Evolutionary conservation across 1,284 basidiomycete species (phyloP).

Genomic region (Boletus smithii): DNA sequence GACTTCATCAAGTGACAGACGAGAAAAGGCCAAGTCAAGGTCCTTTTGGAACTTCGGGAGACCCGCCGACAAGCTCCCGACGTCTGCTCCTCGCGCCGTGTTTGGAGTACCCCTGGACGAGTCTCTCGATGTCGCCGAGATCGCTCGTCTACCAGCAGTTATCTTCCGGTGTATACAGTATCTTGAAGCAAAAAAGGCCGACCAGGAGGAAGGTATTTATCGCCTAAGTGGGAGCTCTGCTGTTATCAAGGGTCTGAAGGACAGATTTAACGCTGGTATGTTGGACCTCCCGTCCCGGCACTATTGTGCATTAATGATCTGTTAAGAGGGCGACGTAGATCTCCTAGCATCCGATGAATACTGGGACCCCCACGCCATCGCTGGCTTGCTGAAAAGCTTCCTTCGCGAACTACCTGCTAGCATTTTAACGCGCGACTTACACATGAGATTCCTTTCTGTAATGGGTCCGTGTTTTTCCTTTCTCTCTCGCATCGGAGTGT

Average conservation of each 20-base stretch:
- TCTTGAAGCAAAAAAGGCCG: constrained; percentile 85
- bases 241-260: constrained; percentile 91
- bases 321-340: constrained; percentile 85
- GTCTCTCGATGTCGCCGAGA: constrained; percentile 83
- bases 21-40: constrained; percentile 86
- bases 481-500: constrained; percentile 1
- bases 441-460: constrained; percentile 83
- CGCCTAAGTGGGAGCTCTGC: constrained; percentile 89
- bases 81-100: constrained; percentile 65
- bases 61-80: constrained; percentile 43
- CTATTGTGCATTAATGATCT: constrained; percentile 12
- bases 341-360: constrained; percentile 82
- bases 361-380: constrained; percentile 94
- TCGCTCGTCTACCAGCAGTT: constrained; percentile 89
- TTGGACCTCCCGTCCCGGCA: constrained; percentile 13
- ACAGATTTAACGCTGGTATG: constrained; percentile 86
- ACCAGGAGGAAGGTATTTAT: constrained; percentile 97
- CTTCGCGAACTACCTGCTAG: constrained; percentile 88
- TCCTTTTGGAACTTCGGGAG: constrained; percentile 85
- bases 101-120: constrained; percentile 90
- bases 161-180: constrained; percentile 93
- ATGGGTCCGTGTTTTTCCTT: constrained; percentile 63
- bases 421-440: constrained; percentile 87
- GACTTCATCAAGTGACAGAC: constrained; percentile 54
- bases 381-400: constrained; percentile 88